Evolutionary conservation across 768 basidiomycete species (phyloP), one percentile per base, ranked within the genome.

Genomic region (Russula earlei): DNA sequence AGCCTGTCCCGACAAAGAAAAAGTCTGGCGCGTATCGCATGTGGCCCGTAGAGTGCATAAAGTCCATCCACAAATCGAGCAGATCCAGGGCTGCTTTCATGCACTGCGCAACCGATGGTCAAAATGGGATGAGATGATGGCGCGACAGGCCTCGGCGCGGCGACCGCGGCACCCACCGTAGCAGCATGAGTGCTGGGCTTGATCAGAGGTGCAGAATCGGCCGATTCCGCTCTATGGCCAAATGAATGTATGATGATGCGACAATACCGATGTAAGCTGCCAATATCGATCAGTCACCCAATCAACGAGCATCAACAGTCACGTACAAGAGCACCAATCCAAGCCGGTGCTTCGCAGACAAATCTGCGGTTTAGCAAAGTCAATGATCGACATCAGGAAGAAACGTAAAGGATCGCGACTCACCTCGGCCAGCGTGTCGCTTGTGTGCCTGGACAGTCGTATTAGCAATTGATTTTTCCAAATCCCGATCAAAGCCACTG

Each of bases 1-100:
- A 62, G n/a, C 62, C 62, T 19, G 50, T 42, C 15, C 60, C 59
- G 7, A 55, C 44, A 17, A 62, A 62, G 56, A 62, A 62, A 49
- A 61, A 61, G 49, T 62, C 62, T 24, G 62, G 62, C 7, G 62
- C 55, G 19, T 51, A 52, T 5, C 33, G 49, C 41, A 54, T 41
- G 22, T 57, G 52, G 15, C 56, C 59, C 0, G 47, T 56, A 6
- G 51, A 33, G 15, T 58, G 44, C 55, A 62, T 48, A 22, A 38
- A 42, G 10, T 45, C 41, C 40, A 46, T 49, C 62, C 62, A 61
- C 15, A 60, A 20, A 10, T 55, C 29, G n/a, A 56, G 61, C 52
- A 62, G 10, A 1, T 48, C 29, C 3, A 60, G 51, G 4, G 62
- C 52, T 0, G 59, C 49, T 12, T 61, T 55, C 48, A 57, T 54